These are phyloP conservation scores for Mitragyna speciosa DNA, from an alignment of 257 asterid genomes.

Conservation along the genomic window DNA sequence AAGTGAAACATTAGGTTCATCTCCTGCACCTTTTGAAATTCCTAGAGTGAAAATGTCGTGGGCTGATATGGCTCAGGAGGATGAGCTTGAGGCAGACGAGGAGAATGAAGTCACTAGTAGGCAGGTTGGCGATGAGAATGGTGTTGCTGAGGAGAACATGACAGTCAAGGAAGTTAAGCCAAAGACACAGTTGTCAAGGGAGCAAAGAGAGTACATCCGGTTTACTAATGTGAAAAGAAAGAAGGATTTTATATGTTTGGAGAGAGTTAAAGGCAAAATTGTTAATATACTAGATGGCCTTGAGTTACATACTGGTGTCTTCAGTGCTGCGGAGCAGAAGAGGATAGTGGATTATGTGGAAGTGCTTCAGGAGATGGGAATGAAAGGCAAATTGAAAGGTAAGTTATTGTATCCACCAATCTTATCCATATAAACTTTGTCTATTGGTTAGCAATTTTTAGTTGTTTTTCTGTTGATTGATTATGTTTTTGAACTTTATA, in stretches of 20 bases:
- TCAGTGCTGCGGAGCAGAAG: conserved; percentile 49
- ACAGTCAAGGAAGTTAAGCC: conserved; percentile 40
- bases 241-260: conserved; percentile 41
- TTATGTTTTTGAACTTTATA: background rate
- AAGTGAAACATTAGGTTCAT: conserved; percentile 31
- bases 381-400: conserved; percentile 44
- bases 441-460: background rate
- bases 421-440: background rate
- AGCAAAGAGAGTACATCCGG: conserved; percentile 42
- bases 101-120: conserved; percentile 25
- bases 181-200: conserved; percentile 41
- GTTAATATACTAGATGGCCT: conserved; percentile 42
- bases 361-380: conserved; percentile 41
- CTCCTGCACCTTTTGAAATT: conserved; percentile 30
- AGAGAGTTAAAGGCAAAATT: conserved; percentile 41
- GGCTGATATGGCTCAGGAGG: conserved; percentile 98
- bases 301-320: conserved; percentile 45
- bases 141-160: conserved; percentile 26
- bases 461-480: background rate
- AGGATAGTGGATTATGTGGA: conserved; percentile 41
- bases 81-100: conserved; percentile 57
- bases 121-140: conserved; percentile 22
- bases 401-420: conserved; percentile 2
- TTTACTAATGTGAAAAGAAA: conserved; percentile 37
- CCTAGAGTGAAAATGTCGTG: conserved; percentile 63